A percentile compares a stretch with the other conserved stretches of the same genome.
Conservation (phyloP, 306 rosid genomes). For the Citrullus amarus region DNA sequence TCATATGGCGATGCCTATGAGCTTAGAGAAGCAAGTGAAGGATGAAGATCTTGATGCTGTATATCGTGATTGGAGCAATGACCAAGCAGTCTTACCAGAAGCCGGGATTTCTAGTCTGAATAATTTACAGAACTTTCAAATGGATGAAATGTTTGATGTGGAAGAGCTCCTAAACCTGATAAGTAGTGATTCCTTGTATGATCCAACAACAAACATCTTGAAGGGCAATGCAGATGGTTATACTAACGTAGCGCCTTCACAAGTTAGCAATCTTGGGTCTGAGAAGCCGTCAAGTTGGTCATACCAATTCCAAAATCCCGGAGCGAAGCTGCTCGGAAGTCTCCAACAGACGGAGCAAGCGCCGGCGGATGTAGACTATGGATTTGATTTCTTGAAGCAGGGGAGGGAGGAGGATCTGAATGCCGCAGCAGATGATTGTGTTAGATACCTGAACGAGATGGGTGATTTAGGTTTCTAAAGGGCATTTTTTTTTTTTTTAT, state of each 20-base stretch:
- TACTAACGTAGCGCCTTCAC: constrained; percentile 14
- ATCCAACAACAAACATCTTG: constrained; percentile 14
- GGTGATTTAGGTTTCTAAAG: constrained; percentile 15
- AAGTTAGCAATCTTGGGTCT: not conserved
- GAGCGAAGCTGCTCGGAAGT: constrained; percentile 58
- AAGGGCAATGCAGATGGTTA: constrained; percentile 9
- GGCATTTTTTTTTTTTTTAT: not conserved
- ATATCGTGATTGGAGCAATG: constrained; percentile 22
- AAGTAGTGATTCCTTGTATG: constrained; percentile 21
- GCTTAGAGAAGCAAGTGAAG: constrained; percentile 20
- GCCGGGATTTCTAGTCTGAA: constrained; percentile 3
- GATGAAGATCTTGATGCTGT: constrained; percentile 14
- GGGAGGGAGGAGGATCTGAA: constrained; percentile 26
- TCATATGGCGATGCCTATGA: not conserved
- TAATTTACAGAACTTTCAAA: constrained; percentile 17
- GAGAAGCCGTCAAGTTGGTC: constrained; percentile 28
- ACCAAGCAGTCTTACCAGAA: not conserved
- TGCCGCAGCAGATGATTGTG: constrained; percentile 16
- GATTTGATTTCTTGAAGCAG: constrained; percentile 46
- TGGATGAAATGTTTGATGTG: constrained; percentile 56
- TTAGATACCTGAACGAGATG: constrained; percentile 18
- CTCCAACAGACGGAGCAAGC: constrained; percentile 43
- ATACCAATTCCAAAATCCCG: constrained; percentile 44
- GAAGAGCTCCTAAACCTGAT: constrained; percentile 41
- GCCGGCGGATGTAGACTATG: constrained; percentile 27